Evolutionary conservation across 768 basidiomycete genomes (phyloP).

Genomic region (Auriculariales sp.): DNA sequence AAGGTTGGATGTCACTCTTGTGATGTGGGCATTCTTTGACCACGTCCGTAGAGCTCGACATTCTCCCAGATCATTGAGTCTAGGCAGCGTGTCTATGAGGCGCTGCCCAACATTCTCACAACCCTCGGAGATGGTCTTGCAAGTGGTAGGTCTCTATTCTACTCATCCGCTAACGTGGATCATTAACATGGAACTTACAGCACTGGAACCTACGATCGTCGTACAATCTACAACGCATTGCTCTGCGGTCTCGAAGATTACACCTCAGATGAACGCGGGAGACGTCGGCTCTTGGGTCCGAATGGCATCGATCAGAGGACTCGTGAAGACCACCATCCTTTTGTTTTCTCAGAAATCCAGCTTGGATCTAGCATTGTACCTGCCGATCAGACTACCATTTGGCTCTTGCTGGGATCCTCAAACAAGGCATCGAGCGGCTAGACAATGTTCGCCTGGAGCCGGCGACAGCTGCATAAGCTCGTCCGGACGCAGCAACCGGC

Average conservation of each 20-base stretch:
- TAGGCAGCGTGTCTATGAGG: slow-evolving; percentile 4
- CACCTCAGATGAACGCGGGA: slow-evolving; percentile 82
- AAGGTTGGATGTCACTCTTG: slow-evolving; percentile 22
- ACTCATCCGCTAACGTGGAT: no score
- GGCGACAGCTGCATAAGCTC: slow-evolving; percentile 45
- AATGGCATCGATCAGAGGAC: slow-evolving; percentile 54
- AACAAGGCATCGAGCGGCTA: slow-evolving; percentile 81
- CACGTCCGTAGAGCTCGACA: slow-evolving; percentile 18
- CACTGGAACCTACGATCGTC: no score
- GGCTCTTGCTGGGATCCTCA: slow-evolving; percentile 54
- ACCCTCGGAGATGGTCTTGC: slow-evolving; percentile 3
- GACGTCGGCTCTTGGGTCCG: slow-evolving; percentile 97
- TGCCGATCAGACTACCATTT: slow-evolving; percentile 42
- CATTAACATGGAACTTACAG: no score
- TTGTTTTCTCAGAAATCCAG: no score
- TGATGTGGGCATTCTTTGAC: slow-evolving; percentile 10
- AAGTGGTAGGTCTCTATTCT: no score
- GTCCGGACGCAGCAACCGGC: no score
- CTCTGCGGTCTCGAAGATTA: slow-evolving; percentile 79
- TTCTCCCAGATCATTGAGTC: slow-evolving; percentile 17
- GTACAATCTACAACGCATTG: slow-evolving; percentile 33
- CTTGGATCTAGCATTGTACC: slow-evolving; percentile 40
- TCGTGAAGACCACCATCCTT: slow-evolving; percentile 37
- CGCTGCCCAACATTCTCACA: slow-evolving; percentile 7
- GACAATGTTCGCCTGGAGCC: slow-evolving; percentile 81